Base-by-base conservation (phyloP, 78 protist genomes). In the Dictyostelium firmibasis region DNA sequence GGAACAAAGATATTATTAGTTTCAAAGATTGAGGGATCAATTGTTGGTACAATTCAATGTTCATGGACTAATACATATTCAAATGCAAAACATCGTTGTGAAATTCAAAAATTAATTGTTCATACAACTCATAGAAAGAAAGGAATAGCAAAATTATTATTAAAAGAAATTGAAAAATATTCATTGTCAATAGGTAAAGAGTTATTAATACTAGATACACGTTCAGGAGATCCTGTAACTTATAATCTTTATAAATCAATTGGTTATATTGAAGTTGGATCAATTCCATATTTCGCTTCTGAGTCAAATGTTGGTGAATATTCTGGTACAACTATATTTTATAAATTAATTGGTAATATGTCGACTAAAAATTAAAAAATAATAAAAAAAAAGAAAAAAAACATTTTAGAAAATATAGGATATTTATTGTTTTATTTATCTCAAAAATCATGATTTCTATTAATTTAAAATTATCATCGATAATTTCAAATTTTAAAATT, bases 61-160 rank as follows among this genome's bases (percentile, higher is more conserved):
- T 25, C 60, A 9, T 72, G 79, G 79, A 20, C 1, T n/a, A 43
- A 38, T 9, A 77, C 25, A 43, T n/a, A 3, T n/a, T 10, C 50
- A 13, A 77, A 77, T 77, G 83, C 38, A 38, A n/a, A 23, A n/a
- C 83, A 77, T 41, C 33, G 83, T 31, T 43, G 83, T 77, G 83
- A 77, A 33, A 27, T 77, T 43, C 64, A 41, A 43, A 77, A 77
- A 41, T 33, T 77, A 35, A 35, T 77, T 23, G 83, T 77, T 4
- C 31, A 43, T 41, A 6, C 60, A 25, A 18, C 16, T 38, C 44
- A 38, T 77, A n/a, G 83, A n/a, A 27, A 47, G 10, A 35, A n/a
- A 10, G 83, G 83, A 18, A 77, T 77, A 41, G 50, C 83, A 23
- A 77, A 77, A 43, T 3, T 5, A 41, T n/a, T 77, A 43, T 77